phyloP scores from a whole-genome alignment of 108 stramenopile species.

The Poteriospumella lacustris region DNA sequence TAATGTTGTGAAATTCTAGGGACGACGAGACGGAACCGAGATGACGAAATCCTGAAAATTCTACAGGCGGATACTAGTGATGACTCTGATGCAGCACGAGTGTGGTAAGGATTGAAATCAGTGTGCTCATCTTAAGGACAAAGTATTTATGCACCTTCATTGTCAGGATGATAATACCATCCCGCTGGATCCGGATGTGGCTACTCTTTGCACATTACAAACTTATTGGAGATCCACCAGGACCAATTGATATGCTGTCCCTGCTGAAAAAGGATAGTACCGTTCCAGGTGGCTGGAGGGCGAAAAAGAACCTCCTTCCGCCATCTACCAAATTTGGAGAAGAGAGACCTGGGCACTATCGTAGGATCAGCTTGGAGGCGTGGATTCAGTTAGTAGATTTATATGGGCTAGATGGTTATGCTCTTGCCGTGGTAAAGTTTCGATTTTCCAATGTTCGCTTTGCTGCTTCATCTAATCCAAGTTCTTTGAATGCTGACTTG shows the following conservation, averaged over 20 bases:
- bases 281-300: neutral
- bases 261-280: neutral
- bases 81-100: no score
- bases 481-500: no score
- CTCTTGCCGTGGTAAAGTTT: constrained; percentile 20
- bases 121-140: no score
- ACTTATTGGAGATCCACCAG: constrained; percentile 1
- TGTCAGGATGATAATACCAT: constrained; percentile 28
- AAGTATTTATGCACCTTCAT: neutral
- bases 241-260: constrained; percentile 21
- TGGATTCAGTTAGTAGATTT: constrained; percentile 19
- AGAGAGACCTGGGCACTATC: constrained; percentile 15
- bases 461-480: no score
- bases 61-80: constrained; percentile 5
- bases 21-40: neutral
- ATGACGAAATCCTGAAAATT: constrained; percentile 14
- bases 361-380: constrained; percentile 11
- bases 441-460: no score
- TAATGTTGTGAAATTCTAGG: neutral
- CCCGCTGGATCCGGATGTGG: constrained; percentile 27
- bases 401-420: neutral
- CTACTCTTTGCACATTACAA: constrained; percentile 10
- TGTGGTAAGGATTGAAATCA: no score
- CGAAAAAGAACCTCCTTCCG: neutral
- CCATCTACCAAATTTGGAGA: constrained; percentile 18